These are phyloP conservation scores for Cryptosporidium bovis DNA, from an alignment of 169 alveolate genomes.

Conservation along the genomic window DNA sequence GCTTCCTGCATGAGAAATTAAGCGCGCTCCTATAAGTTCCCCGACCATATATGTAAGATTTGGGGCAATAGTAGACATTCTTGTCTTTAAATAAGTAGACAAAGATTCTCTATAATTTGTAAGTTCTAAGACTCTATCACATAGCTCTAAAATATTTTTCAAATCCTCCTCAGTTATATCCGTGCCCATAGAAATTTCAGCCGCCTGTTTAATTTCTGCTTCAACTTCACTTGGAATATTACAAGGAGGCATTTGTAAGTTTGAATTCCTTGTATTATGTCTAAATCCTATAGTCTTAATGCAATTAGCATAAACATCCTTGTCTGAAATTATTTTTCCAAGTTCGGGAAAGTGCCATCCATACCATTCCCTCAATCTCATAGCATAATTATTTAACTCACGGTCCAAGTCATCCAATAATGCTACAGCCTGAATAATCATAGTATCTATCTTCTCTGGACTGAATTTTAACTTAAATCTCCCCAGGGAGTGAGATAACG, in stretches of 20 bases:
- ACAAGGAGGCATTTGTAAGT: conserved; percentile 79
- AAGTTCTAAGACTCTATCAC: conserved; percentile 95
- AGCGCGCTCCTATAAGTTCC: conserved; percentile 99
- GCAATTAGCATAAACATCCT: conserved; percentile 91
- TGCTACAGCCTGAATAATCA: conserved; percentile 99
- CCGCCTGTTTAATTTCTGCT: conserved; percentile 96
- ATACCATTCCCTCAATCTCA: conserved; percentile 97
- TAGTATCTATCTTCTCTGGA: conserved; percentile 98
- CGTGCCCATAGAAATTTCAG: conserved; percentile 99
- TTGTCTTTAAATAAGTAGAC: conserved; percentile 94
- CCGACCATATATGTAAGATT: conserved; percentile 98
- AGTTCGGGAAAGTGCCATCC: conserved; percentile 99
- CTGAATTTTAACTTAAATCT: conserved; percentile 97
- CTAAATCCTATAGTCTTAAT: conserved; percentile 91
- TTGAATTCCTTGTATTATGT: conserved; percentile 82
- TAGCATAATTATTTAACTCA: conserved; percentile 98
- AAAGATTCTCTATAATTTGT: conserved; percentile 93
- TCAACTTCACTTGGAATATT: conserved; percentile 93
- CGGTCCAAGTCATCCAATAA: conserved; percentile 96
- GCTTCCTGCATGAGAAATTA: conserved; percentile 99
- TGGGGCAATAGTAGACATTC: conserved; percentile 99
- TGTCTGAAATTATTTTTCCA: conserved; percentile 94
- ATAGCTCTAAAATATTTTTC: conserved; percentile 91
- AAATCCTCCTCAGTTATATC: conserved; percentile 97
- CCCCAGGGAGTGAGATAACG: conserved; percentile 90